A percentile compares a stretch with the other conserved stretches of the same genome.
These are phyloP conservation scores for Knufia fluminis DNA, from an alignment of 2,329 filamentous ascomycete species.

Conservation along the genomic window DNA sequence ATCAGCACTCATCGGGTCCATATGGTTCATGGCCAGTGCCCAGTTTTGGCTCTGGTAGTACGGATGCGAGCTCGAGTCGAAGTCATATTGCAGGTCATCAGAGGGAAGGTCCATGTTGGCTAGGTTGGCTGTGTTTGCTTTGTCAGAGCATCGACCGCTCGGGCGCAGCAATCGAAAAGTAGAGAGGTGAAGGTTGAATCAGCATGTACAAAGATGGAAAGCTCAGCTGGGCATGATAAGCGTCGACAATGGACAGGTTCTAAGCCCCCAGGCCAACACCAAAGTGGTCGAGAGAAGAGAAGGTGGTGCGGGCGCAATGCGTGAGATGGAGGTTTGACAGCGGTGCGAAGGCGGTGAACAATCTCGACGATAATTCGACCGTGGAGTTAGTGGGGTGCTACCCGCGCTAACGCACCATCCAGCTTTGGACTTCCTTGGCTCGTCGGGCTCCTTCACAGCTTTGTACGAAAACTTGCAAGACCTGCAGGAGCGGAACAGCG, in stretches of 20 bases:
- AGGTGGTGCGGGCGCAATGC: neutral
- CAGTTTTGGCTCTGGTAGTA: conserved; percentile 37
- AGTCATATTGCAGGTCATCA: conserved; percentile 40
- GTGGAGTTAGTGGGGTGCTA: neutral
- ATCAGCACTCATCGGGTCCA: conserved; percentile 23
- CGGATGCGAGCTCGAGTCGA: conserved; percentile 34
- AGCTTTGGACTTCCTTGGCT: neutral
- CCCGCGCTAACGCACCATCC: neutral
- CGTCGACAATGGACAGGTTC: conserved; percentile 16
- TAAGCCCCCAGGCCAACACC: conserved; percentile 26
- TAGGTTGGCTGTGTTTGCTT: conserved; percentile 32
- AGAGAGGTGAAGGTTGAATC: conserved; percentile 14
- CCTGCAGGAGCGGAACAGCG: neutral
- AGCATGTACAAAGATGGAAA: conserved; percentile 13
- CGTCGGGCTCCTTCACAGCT: too few species aligned
- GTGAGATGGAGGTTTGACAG: conserved; percentile 5
- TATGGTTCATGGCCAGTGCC: conserved; percentile 35
- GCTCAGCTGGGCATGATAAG: conserved; percentile 15
- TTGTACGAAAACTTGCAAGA: neutral
- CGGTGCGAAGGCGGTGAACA: conserved; percentile 7
- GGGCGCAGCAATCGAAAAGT: conserved; percentile 14
- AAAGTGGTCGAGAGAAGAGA: conserved; percentile 22
- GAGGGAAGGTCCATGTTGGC: conserved; percentile 37
- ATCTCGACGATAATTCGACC: conserved; percentile 1
- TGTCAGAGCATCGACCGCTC: conserved; percentile 19